Percentiles rank a stretch among this genome's conserved stretches.
Conservation (phyloP, 352 stramenopile genomes). For the Phytophthora vignae region DNA sequence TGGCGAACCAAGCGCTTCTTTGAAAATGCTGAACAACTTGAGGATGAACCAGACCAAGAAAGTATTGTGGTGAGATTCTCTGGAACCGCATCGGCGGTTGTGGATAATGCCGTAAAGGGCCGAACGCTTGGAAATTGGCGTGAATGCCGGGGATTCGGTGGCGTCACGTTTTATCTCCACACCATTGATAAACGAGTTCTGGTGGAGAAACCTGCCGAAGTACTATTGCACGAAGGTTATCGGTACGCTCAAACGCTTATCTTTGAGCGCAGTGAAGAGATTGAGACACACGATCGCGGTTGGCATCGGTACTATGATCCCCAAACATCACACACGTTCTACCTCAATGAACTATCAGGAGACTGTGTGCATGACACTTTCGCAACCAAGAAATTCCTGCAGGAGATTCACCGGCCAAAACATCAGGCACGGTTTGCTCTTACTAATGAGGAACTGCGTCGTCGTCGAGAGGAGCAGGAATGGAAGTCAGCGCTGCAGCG, state of each 20-base stretch:
- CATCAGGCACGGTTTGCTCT: slow-evolving; percentile 39
- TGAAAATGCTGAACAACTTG: slow-evolving; percentile 48
- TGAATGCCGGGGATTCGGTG: slow-evolving; percentile 56
- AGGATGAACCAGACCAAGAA: slow-evolving; percentile 57
- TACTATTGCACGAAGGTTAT: slow-evolving; percentile 55
- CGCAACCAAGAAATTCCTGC: slow-evolving; percentile 47
- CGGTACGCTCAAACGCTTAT: slow-evolving; percentile 67
- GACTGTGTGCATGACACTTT: slow-evolving; percentile 71
- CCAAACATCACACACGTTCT: slow-evolving; percentile 64
- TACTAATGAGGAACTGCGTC: slow-evolving; percentile 55
- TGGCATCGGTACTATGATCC: slow-evolving; percentile 75
- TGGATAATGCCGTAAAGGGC: slow-evolving; percentile 52
- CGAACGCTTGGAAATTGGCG: slow-evolving; percentile 59
- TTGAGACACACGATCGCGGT: slow-evolving; percentile 56
- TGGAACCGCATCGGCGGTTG: slow-evolving; percentile 36
- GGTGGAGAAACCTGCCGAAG: slow-evolving; percentile 63
- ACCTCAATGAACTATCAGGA: slow-evolving; percentile 68
- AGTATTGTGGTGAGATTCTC: slow-evolving; percentile 63
- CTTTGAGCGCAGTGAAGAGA: slow-evolving; percentile 62
- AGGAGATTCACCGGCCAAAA: slow-evolving; percentile 43
- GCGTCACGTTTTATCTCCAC: slow-evolving; percentile 65
- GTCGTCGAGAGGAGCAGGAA: slow-evolving; percentile 66
- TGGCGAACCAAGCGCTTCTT: slow-evolving; percentile 76
- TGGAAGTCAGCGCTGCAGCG: slow-evolving; percentile 72
- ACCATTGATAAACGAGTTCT: slow-evolving; percentile 40